phyloP scores from a whole-genome alignment of 495 filamentous ascomycete genomes.

The Sporormia fimetaria region DNA sequence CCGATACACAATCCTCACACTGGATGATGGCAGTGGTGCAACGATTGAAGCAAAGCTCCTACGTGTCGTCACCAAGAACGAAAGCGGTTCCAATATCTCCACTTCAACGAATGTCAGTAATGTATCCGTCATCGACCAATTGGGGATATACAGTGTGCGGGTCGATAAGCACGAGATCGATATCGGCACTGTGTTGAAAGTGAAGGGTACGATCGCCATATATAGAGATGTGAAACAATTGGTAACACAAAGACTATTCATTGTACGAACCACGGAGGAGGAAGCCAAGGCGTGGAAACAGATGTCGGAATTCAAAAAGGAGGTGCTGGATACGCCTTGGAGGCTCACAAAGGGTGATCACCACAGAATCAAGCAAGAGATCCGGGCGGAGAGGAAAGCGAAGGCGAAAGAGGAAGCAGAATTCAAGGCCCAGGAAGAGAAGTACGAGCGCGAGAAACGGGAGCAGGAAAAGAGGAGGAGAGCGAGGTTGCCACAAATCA shows the following conservation, averaged over 20 bases:
- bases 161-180: conserved; percentile 35
- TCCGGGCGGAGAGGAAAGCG: conserved; percentile 32
- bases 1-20: conserved; percentile 48
- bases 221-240: conserved; percentile 59
- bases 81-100: conserved; percentile 21
- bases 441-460: conserved; percentile 31
- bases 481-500: conserved; percentile 27
- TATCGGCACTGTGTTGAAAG: conserved; percentile 59
- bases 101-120: conserved; percentile 27
- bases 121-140: conserved; percentile 13
- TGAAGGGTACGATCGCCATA: conserved; percentile 58
- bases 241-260: conserved; percentile 51
- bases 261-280: conserved; percentile 35
- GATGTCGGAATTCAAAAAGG: conserved; percentile 46
- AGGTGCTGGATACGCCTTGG: conserved; percentile 63
- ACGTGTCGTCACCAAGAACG: conserved; percentile 12
- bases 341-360: conserved; percentile 44
- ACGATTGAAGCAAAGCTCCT: conserved; percentile 51
- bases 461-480: too few relatives aligned
- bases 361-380: conserved; percentile 40
- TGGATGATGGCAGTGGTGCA: conserved; percentile 80
- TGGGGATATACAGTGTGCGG: conserved; percentile 23
- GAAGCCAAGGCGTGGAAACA: conserved; percentile 72
- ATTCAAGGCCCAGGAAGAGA: conserved; percentile 27
- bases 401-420: conserved; percentile 26